Percentiles rank a stretch among this genome's conserved stretches.
These are phyloP conservation scores for Pittosporum tobira DNA, from an alignment of 129 eudicot genomes.

Conservation along the genomic window DNA sequence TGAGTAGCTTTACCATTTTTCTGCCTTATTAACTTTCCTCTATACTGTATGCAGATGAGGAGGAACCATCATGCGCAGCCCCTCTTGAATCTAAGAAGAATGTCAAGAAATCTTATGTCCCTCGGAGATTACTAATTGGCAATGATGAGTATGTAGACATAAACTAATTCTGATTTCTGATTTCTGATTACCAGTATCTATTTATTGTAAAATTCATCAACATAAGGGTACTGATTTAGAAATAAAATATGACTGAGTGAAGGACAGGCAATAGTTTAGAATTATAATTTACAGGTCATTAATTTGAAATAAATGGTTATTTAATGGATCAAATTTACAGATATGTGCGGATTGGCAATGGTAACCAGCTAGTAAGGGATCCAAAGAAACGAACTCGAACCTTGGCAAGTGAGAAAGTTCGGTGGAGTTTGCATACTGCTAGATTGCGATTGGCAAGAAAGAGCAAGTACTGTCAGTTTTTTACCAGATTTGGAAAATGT, in stretches of 20 bases:
- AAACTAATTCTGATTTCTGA: conserved; percentile 10
- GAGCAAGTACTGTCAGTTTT: conserved; percentile 78
- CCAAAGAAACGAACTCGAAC: conserved; percentile 79
- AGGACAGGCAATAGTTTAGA: background rate
- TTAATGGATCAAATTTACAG: conserved; percentile 28
- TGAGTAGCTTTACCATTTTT: background rate
- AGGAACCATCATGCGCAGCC: conserved; percentile 26
- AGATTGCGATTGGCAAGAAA: conserved; percentile 77
- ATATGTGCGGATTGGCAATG: conserved; percentile 91
- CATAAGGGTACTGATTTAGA: background rate
- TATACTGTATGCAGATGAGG: conserved; percentile 48
- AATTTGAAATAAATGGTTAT: background rate
- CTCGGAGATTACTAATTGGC: conserved; percentile 72
- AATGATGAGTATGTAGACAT: conserved; percentile 71
- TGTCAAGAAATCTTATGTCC: conserved; percentile 55
- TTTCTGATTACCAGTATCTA: conserved; percentile 2
- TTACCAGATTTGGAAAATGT: conserved; percentile 94
- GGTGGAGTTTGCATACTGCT: conserved; percentile 98
- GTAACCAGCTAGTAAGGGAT: conserved; percentile 83
- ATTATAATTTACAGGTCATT: background rate
- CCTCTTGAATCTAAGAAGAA: conserved; percentile 32
- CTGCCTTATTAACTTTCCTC: background rate
- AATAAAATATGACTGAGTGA: background rate
- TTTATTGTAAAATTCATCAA: background rate
- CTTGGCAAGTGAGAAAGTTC: conserved; percentile 82